These are phyloP conservation scores for Pseudocercospora eumusae DNA, from an alignment of 2,329 filamentous ascomycete genomes.

Conservation along the genomic window DNA sequence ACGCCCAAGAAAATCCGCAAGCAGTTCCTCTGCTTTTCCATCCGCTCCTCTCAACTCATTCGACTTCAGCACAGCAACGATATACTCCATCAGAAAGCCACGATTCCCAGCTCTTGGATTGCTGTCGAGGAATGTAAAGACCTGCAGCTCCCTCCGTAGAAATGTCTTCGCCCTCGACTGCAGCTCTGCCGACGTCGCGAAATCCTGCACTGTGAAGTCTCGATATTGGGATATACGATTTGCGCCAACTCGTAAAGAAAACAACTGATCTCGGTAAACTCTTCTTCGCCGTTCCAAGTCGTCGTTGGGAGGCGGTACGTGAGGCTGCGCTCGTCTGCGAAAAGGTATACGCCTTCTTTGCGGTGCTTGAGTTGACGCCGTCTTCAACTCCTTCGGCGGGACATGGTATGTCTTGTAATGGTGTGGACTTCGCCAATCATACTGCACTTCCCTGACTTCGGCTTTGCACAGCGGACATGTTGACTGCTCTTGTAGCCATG, in stretches of 20 bases:
- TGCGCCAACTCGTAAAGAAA: constrained; percentile 78
- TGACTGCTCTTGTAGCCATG: constrained; percentile 73
- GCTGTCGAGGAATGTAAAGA: constrained; percentile 70
- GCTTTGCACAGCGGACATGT: constrained; percentile 75
- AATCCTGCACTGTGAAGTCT: constrained; percentile 68
- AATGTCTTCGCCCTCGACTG: constrained; percentile 76
- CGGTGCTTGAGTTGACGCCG: constrained; percentile 1
- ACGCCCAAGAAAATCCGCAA: constrained; percentile 75
- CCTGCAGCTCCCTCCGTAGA: constrained; percentile 78
- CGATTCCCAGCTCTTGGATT: constrained; percentile 32
- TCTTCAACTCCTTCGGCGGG: constrained; percentile 15
- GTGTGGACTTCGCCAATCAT: constrained; percentile 59
- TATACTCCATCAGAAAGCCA: constrained; percentile 84
- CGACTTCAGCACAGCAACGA: constrained; percentile 78
- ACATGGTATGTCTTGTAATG: constrained; percentile 59
- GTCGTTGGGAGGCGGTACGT: constrained; percentile 21
- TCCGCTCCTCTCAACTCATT: constrained; percentile 77
- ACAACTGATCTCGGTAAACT: constrained; percentile 72
- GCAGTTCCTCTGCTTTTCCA: constrained; percentile 76
- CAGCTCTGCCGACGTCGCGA: constrained; percentile 66
- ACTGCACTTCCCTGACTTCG: constrained; percentile 61
- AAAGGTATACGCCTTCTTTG: constrained; percentile 10
- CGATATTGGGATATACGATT: constrained; percentile 76
- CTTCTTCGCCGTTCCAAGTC: constrained; percentile 64
- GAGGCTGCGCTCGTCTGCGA: constrained; percentile 9